These are phyloP conservation scores for Ramaria sp. DNA, from an alignment of 768 basidiomycete genomes.

Conservation along the genomic window DNA sequence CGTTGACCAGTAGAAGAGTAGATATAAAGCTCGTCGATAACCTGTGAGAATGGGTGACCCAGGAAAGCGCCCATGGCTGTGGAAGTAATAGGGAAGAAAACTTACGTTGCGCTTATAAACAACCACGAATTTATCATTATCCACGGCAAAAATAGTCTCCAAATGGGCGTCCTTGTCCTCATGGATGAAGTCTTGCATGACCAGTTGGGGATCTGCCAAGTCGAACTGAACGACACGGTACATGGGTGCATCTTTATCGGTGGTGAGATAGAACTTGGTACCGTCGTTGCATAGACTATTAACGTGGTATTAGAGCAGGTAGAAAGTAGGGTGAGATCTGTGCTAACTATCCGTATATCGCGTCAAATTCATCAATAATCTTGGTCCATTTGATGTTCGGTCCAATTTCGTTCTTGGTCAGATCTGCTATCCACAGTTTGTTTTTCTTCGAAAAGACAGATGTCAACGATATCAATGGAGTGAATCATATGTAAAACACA, in stretches of 20 bases:
- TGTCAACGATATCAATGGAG: neutral
- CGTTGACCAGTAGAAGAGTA: constrained; percentile 45
- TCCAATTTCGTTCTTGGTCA: constrained; percentile 47
- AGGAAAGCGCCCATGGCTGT: neutral
- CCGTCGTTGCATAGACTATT: constrained; percentile 55
- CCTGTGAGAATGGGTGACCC: constrained; percentile 27
- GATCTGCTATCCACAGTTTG: constrained; percentile 61
- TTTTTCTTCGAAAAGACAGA: constrained; percentile 45
- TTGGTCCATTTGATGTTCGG: constrained; percentile 64
- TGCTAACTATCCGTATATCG: constrained; percentile 53
- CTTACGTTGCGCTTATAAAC: constrained; percentile 66
- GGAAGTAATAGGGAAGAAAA: neutral
- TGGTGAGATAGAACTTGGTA: constrained; percentile 49
- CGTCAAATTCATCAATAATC: constrained; percentile 56
- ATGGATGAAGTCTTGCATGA: constrained; percentile 51
- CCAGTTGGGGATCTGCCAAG: constrained; percentile 32
- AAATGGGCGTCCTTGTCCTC: constrained; percentile 57
- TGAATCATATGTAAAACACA: constrained; percentile 9
- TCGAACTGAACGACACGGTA: constrained; percentile 60
- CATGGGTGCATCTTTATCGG: constrained; percentile 55
- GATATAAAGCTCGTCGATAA: constrained; percentile 72
- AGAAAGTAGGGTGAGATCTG: neutral
- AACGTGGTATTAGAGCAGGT: neutral
- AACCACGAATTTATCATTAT: constrained; percentile 45
- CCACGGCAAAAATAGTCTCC: constrained; percentile 36